Conservation (phyloP, 2,329 filamentous ascomycete species). For the Sarocladiaceae sp. region DNA sequence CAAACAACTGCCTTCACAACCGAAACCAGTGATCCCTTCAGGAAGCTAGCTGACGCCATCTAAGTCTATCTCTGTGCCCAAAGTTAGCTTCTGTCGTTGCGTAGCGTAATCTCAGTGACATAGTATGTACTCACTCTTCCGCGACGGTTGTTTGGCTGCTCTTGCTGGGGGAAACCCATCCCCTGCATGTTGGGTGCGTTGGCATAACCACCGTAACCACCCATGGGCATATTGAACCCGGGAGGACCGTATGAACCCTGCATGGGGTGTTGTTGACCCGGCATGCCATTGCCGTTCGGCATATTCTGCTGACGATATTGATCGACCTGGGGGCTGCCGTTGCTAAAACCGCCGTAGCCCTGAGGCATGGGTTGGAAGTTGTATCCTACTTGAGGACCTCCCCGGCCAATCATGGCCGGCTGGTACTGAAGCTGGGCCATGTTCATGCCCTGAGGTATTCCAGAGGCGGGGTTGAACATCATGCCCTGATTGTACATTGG, state of each 20-base stretch:
- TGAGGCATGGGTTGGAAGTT: slow-evolving; percentile 52
- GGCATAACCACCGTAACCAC: slow-evolving; percentile 35
- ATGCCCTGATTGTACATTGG: slow-evolving; percentile 43
- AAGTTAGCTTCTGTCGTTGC: slow-evolving; percentile 18
- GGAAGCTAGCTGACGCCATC: background rate
- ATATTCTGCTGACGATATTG: slow-evolving; percentile 49
- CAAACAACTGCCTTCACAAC: too few species aligned
- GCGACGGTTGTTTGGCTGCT: slow-evolving; percentile 49
- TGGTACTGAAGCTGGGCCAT: slow-evolving; percentile 52
- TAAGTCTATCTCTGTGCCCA: slow-evolving; percentile 17
- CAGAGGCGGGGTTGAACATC: slow-evolving; percentile 43
- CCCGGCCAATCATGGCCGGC: slow-evolving; percentile 50
- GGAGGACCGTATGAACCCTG: slow-evolving; percentile 40
- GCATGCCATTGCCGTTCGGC: slow-evolving; percentile 45
- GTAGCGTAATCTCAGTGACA: slow-evolving; percentile 12
- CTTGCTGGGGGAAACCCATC: slow-evolving; percentile 46
- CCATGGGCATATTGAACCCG: slow-evolving; percentile 43
- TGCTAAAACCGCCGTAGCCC: slow-evolving; percentile 47
- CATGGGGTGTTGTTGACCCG: slow-evolving; percentile 33
- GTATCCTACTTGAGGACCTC: slow-evolving; percentile 47
- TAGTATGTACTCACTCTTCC: slow-evolving; percentile 46
- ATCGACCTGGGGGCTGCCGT: slow-evolving; percentile 42
- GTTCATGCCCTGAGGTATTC: slow-evolving; percentile 39
- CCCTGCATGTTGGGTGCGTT: slow-evolving; percentile 40
- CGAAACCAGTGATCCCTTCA: background rate